A percentile compares a stretch with the other conserved stretches of the same genome.
Evolutionary conservation across 768 basidiomycete species (phyloP).

Genomic region (Hirschioporus abietinus): DNA sequence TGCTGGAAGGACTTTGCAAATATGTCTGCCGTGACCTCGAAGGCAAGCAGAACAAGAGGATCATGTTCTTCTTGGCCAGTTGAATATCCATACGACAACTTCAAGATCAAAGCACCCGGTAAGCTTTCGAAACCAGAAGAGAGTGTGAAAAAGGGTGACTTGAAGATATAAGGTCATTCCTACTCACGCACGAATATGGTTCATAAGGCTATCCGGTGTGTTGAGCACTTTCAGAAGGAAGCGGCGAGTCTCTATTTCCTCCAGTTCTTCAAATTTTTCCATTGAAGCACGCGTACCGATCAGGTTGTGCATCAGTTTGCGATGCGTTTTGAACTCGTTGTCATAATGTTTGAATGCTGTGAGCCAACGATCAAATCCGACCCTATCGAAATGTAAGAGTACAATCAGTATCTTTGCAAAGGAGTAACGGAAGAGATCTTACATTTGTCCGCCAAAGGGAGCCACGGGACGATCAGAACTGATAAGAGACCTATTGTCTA

Average conservation of each 20-base stretch:
- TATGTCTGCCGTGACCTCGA: not conserved
- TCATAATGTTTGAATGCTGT: not conserved
- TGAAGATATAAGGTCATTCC: too few species aligned
- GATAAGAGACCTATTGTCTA: conserved; percentile 11
- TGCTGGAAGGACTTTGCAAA: not conserved
- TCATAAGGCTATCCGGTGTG: conserved; percentile 30
- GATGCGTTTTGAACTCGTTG: not conserved
- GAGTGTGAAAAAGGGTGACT: too few species aligned
- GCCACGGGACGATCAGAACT: conserved; percentile 13
- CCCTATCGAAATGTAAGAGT: not conserved
- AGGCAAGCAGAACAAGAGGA: too few species aligned
- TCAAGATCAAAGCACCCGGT: too few species aligned
- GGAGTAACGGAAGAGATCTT: not conserved
- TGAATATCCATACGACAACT: too few species aligned
- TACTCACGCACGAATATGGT: conserved; percentile 36
- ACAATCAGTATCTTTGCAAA: not conserved
- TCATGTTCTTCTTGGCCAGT: too few species aligned
- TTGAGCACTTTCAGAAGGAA: conserved; percentile 38
- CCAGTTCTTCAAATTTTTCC: conserved; percentile 26
- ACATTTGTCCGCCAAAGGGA: not conserved
- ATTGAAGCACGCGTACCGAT: conserved; percentile 34
- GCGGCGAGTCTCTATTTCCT: conserved; percentile 37
- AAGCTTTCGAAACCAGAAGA: too few species aligned
- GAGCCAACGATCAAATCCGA: not conserved
- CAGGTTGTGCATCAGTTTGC: conserved; percentile 31